Percentiles rank a stretch among this genome's conserved stretches.
Conservation (phyloP, 2,329 filamentous ascomycete species). For the Ceratocystis papillata region DNA sequence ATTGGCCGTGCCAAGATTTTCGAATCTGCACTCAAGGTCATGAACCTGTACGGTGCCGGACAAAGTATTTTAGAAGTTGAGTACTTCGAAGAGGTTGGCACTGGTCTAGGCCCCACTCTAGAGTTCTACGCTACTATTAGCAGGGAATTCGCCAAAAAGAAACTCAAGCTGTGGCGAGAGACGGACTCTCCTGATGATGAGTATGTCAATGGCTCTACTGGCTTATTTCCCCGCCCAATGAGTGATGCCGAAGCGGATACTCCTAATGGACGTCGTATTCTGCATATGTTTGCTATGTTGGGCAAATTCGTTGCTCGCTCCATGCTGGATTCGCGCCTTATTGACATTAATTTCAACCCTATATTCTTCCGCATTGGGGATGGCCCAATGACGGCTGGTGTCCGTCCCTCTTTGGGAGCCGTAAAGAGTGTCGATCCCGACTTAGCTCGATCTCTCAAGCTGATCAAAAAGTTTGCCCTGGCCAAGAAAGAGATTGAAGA, state of each 20-base stretch:
- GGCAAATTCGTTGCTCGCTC: slow-evolving; percentile 96
- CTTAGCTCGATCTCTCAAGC: slow-evolving; percentile 71
- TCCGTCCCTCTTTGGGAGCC: slow-evolving; percentile 76
- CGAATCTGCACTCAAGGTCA: slow-evolving; percentile 94
- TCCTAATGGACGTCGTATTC: slow-evolving; percentile 74
- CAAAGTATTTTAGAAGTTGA: slow-evolving; percentile 94
- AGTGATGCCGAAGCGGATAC: slow-evolving; percentile 62
- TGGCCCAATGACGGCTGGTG: slow-evolving; percentile 44
- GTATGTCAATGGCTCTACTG: slow-evolving; percentile 72
- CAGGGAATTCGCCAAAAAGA: slow-evolving; percentile 94
- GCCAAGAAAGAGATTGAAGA: slow-evolving; percentile 76
- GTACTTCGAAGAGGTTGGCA: slow-evolving; percentile 97
- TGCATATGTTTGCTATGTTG: slow-evolving; percentile 82
- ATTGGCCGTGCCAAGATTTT: slow-evolving; percentile 91
- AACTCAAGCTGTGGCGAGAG: slow-evolving; percentile 91
- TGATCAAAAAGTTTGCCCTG: slow-evolving; percentile 75
- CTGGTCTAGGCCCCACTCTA: slow-evolving; percentile 84
- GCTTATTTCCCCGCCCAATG: slow-evolving; percentile 86
- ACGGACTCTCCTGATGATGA: slow-evolving; percentile 61
- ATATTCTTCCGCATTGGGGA: slow-evolving; percentile 95
- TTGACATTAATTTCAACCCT: slow-evolving; percentile 93
- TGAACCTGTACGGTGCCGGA: slow-evolving; percentile 96
- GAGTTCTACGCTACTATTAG: slow-evolving; percentile 98
- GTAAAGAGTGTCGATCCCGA: slow-evolving; percentile 82
- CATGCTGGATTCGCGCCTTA: slow-evolving; percentile 96